Evolutionary conservation across 495 filamentous ascomycete genomes (phyloP).

Genomic region (Aspergillus sclerotioniger): DNA sequence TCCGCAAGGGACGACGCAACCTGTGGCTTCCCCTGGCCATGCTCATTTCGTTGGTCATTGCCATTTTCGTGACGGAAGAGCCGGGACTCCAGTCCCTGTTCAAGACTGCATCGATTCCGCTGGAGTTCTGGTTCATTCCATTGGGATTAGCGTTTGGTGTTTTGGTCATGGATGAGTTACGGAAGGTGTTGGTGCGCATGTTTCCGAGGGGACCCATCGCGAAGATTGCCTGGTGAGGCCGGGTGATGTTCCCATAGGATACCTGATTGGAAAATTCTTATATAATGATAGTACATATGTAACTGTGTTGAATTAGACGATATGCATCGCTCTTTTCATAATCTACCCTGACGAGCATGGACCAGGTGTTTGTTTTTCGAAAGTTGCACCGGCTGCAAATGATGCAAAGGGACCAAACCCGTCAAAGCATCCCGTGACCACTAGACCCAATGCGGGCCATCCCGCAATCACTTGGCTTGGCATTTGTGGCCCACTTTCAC

Average conservation of each 20-base stretch:
- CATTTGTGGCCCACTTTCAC: no score
- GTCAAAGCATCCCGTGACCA: no score
- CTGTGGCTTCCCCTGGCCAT: conserved; percentile 47
- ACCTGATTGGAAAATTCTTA: no score
- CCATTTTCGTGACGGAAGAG: conserved; percentile 52
- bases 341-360: no score
- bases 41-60: conserved; percentile 45
- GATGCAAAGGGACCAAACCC: no score
- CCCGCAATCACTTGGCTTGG: no score
- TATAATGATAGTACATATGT: no score
- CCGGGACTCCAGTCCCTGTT: conserved; percentile 49
- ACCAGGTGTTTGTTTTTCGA: no score
- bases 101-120: conserved; percentile 45
- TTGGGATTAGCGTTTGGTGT: conserved; percentile 48
- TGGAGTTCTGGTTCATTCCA: conserved; percentile 53
- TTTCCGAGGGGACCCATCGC: conserved; percentile 44
- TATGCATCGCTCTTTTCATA: no score
- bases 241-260: conserved; percentile 37
- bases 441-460: no score
- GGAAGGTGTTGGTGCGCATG: conserved; percentile 44
- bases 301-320: no score
- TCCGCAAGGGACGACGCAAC: conserved; percentile 47
- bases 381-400: no score
- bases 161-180: conserved; percentile 48
- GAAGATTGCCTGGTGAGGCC: conserved; percentile 45